Conservation (phyloP, 2,329 filamentous ascomycete genomes). For the Cladosporium sp. region DNA sequence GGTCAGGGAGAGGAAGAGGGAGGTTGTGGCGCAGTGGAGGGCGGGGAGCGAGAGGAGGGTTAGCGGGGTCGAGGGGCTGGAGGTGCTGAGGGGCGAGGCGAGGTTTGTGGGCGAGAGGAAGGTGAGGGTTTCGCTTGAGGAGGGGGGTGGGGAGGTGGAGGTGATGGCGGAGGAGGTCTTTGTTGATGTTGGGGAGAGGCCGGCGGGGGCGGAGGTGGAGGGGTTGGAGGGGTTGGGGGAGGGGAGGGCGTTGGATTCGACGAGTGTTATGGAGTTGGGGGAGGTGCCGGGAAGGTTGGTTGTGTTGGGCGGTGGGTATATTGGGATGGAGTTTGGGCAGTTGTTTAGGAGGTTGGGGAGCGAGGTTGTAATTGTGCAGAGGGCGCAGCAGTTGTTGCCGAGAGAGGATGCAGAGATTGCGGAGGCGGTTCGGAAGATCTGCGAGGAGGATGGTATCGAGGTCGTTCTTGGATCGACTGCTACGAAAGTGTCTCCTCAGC, state of each 20-base stretch:
- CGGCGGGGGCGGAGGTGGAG: slow-evolving; percentile 12
- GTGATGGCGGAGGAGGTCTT: not conserved
- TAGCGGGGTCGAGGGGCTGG: slow-evolving; percentile 34
- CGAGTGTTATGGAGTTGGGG: slow-evolving; percentile 42
- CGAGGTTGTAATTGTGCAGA: slow-evolving; percentile 44
- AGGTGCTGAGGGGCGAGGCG: slow-evolving; percentile 42
- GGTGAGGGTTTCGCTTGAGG: not conserved
- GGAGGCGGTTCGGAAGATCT: slow-evolving; percentile 36
- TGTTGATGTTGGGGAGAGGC: slow-evolving; percentile 1
- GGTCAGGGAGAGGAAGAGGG: slow-evolving; percentile 47
- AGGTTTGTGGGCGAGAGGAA: slow-evolving; percentile 36
- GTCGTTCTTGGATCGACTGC: slow-evolving; percentile 36
- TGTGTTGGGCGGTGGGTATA: slow-evolving; percentile 48
- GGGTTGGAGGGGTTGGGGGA: slow-evolving; percentile 27
- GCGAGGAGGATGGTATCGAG: slow-evolving; percentile 42
- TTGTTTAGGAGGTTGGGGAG: slow-evolving; percentile 46
- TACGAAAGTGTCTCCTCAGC: slow-evolving; percentile 18
- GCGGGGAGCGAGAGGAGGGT: slow-evolving; percentile 42
- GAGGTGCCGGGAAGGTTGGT: slow-evolving; percentile 44
- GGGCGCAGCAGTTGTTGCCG: slow-evolving; percentile 26
- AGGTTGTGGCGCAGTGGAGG: slow-evolving; percentile 48
- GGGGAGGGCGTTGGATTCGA: slow-evolving; percentile 42
- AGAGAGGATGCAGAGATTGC: slow-evolving; percentile 47
- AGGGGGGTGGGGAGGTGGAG: not conserved
- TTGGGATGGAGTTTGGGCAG: slow-evolving; percentile 51